phyloP scores from a whole-genome alignment of 2,329 filamentous ascomycete species.

The Alternaria postmessia region DNA sequence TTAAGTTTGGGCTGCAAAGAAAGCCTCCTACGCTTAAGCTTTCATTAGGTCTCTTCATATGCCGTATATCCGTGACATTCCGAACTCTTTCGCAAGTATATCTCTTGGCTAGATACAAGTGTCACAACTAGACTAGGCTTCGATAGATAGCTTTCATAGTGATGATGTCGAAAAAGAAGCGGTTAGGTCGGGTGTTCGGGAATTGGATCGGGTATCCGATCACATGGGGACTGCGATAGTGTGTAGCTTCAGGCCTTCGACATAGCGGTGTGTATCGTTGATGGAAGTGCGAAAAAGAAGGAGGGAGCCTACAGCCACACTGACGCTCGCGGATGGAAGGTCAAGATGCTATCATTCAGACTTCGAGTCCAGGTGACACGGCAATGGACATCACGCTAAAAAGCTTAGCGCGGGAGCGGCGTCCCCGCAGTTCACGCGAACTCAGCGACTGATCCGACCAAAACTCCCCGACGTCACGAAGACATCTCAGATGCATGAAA shows the following conservation, averaged over 20 bases:
- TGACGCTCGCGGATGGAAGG: neutral
- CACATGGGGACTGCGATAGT: neutral
- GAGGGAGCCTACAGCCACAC: neutral
- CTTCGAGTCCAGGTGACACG: slow-evolving; percentile 20
- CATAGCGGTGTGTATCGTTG: neutral
- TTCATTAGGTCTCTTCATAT: neutral
- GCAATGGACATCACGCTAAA: slow-evolving; percentile 17
- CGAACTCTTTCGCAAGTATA: neutral
- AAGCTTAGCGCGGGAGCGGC: slow-evolving; percentile 18
- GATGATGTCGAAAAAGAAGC: neutral
- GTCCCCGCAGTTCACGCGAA: slow-evolving; percentile 20
- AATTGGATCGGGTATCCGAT: neutral
- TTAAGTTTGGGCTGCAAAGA: neutral
- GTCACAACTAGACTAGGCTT: neutral
- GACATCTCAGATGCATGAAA: slow-evolving; percentile 20
- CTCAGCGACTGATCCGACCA: slow-evolving; percentile 22
- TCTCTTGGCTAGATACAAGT: neutral
- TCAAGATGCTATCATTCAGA: slow-evolving; percentile 1
- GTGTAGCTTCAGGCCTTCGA: neutral
- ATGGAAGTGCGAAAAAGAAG: neutral
- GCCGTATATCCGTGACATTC: neutral
- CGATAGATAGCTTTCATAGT: neutral
- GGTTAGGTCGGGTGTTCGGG: neutral
- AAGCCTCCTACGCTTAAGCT: neutral
- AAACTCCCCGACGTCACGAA: slow-evolving; percentile 22